Evolutionary conservation across 345 rosid genomes (phyloP).

Genomic region (Dimocarpus longan): DNA sequence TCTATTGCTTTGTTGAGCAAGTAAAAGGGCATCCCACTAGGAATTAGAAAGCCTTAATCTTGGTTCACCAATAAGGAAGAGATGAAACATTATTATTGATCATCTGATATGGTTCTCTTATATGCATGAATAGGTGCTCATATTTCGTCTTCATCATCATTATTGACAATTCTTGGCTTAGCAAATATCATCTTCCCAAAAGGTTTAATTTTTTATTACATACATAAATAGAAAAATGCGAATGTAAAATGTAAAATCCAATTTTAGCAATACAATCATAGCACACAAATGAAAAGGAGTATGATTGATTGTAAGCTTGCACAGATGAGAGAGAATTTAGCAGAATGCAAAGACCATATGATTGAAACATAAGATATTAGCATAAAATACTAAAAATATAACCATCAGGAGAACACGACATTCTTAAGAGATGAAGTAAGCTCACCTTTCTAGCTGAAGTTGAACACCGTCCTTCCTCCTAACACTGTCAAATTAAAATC

Average conservation of each 20-base stretch:
- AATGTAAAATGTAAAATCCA: not conserved
- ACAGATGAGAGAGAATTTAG: not conserved
- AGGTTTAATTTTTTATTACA: not conserved
- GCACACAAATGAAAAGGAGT: not conserved
- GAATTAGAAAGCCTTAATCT: no score
- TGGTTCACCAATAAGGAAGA: no score
- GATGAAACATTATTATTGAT: no score
- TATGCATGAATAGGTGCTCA: no score
- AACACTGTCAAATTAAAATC: constrained; percentile 13
- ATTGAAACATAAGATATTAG: not conserved
- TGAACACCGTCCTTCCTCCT: constrained; percentile 68
- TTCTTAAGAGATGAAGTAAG: constrained; percentile 10
- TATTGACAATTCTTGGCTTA: not conserved
- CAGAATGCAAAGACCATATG: no score
- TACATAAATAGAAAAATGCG: not conserved
- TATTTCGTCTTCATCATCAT: not conserved
- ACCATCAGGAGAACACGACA: constrained; percentile 13
- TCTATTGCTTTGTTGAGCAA: no score
- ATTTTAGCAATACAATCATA: not conserved
- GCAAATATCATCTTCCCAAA: not conserved
- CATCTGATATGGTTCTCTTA: no score
- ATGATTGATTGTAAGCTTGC: no score
- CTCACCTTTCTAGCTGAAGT: constrained; percentile 87
- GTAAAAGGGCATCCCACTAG: no score
- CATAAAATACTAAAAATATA: not conserved